Percentiles rank a stretch among this genome's conserved stretches.
phyloP scores from a whole-genome alignment of 1,139 yeast species.

The Saccharomycopsis hybrid region DNA sequence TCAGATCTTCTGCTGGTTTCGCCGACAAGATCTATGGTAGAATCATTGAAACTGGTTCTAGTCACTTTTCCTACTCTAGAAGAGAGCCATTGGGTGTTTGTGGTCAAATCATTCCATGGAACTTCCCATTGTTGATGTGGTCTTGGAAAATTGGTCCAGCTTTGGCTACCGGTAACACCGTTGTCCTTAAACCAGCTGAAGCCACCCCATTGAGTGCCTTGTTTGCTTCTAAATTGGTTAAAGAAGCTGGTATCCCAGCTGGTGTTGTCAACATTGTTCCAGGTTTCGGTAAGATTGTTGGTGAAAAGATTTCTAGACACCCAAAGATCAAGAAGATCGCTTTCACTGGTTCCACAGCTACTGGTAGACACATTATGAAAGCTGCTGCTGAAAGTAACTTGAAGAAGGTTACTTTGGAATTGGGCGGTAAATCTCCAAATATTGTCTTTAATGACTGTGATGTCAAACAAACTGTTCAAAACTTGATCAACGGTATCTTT shows the following conservation, averaged over 20 bases:
- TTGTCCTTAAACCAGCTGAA: constrained; percentile 77
- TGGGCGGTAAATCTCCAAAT: constrained; percentile 65
- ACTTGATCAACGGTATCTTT: constrained; percentile 43
- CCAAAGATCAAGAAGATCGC: constrained; percentile 67
- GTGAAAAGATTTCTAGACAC: constrained; percentile 53
- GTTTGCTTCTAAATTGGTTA: constrained; percentile 51
- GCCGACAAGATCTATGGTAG: constrained; percentile 66
- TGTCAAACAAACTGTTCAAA: constrained; percentile 42
- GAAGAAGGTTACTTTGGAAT: constrained; percentile 70
- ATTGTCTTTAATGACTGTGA: constrained; percentile 55
- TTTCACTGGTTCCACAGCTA: constrained; percentile 82
- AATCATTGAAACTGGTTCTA: constrained; percentile 47
- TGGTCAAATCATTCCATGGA: constrained; percentile 86
- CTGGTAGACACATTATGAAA: constrained; percentile 71
- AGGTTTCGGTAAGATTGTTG: constrained; percentile 59
- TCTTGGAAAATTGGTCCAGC: constrained; percentile 84
- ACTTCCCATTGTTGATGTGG: constrained; percentile 75
- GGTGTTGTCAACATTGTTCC: constrained; percentile 75
- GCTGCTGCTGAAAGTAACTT: constrained; percentile 61
- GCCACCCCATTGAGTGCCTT: constrained; percentile 77
- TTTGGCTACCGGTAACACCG: constrained; percentile 74
- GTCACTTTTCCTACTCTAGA: constrained; percentile 44
- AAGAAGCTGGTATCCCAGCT: constrained; percentile 72
- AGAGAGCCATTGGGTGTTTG: constrained; percentile 72
- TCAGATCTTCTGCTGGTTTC: constrained; percentile 72